Evolutionary conservation across 2,329 filamentous ascomycete species (phyloP), one percentile per base, ranked within the genome.

Genomic region (Lecanicillium sp.): DNA sequence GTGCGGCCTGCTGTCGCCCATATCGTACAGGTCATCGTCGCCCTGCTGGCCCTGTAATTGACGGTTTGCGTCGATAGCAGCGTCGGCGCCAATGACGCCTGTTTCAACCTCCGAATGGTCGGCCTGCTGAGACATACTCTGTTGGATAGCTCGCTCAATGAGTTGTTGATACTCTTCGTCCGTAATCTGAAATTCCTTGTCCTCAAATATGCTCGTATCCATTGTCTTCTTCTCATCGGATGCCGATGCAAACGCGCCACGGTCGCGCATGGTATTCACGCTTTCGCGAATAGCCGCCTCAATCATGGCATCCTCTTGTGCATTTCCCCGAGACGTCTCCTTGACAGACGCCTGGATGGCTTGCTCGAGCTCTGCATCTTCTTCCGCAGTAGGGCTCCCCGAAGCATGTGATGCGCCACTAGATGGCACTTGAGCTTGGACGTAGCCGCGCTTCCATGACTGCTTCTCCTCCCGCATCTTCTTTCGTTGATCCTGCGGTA

Each of bases 211-310:
- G 9, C 47, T 53, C 3, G 48, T 43, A 14, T 59, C 47, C 35
- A 56, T 56, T 20, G 52, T 46, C 17, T 36, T 44, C 42, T 45
- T 41, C 14, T 42, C 35, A 33, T 44, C 45, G 2, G 45, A 49
- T 15, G 44, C 29, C 18, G 22, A 12, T 22, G 42, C 29, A 11
- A 54, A 48, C 33, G 50, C 51, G 4, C 49, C 54, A 19, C 46
- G 44, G 14, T 59, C 45, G 11, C 52, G 62, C 45, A 74, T 61
- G 27, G 84, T 79, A 12, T 63, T 65, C 13, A 92, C 68, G 45
- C 82, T 87, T 5, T 83, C 79, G 12, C 84, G 71, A 36, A 94
- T 83, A 1, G 85, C 85, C 15, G 76, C 69, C 53, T 88, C 86
- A 34, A 94, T 71, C 42, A 74, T 67, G 17, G 70, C 71, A 51